Conservation (phyloP, 2,329 filamentous ascomycete genomes). For the Monilinia laxa region DNA sequence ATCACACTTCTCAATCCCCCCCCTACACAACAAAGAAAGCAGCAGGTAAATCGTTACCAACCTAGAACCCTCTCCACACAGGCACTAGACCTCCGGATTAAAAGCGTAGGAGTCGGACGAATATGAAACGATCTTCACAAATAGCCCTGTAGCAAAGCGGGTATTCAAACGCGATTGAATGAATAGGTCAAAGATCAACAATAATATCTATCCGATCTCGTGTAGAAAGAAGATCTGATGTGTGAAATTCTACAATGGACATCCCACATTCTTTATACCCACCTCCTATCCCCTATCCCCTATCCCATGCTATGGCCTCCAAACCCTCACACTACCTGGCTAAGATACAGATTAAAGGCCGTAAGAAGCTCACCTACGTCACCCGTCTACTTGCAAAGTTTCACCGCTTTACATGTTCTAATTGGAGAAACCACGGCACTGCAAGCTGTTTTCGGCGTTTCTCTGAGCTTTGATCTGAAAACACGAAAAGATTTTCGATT, state of each 20-base stretch:
- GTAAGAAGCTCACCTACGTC: not conserved
- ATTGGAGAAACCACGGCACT: not conserved
- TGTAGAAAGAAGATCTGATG: not conserved
- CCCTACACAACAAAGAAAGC: conserved; percentile 4
- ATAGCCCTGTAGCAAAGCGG: conserved; percentile 1
- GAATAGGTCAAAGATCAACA: not conserved
- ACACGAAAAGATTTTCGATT: not conserved
- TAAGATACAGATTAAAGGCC: not conserved
- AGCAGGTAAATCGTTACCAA: conserved; percentile 7
- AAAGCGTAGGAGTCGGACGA: conserved; percentile 3
- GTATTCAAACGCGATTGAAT: not conserved
- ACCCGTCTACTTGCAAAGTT: not conserved
- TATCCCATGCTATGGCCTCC: not conserved
- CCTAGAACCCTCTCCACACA: conserved; percentile 1
- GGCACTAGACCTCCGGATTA: not conserved
- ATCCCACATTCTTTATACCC: conserved; percentile 15
- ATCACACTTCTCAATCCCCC: not conserved
- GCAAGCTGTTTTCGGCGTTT: conserved; percentile 4
- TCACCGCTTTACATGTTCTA: not conserved
- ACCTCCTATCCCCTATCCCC: not conserved
- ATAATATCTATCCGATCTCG: conserved; percentile 1
- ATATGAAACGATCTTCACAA: conserved; percentile 1
- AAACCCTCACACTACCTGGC: not conserved
- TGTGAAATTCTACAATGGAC: not conserved
- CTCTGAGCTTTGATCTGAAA: not conserved